Percentiles rank a stretch among this genome's conserved stretches.
Conservation (phyloP, 129 eudicot species). For the Erigeron canadensis region DNA sequence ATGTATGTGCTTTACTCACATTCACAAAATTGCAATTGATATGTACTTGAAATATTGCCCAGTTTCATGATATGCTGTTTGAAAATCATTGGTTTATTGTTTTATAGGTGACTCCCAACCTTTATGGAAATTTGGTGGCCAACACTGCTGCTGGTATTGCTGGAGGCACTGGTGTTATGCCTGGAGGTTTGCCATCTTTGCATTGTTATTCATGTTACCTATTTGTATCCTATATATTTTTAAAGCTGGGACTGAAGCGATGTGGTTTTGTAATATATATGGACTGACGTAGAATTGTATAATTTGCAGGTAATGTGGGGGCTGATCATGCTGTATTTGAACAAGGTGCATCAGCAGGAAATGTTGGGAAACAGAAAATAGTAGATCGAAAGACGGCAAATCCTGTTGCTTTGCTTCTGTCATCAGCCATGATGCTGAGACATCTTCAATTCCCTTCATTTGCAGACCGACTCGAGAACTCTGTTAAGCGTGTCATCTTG, state of each 20-base stretch:
- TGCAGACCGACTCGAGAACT: constrained; percentile 87
- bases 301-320: constrained; percentile 76
- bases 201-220: neutral
- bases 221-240: neutral
- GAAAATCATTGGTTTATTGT: neutral
- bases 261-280: neutral
- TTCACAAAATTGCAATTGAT: neutral
- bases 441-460: constrained; percentile 94
- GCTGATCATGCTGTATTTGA: constrained; percentile 92
- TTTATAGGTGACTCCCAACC: constrained; percentile 92
- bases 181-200: constrained; percentile 62
- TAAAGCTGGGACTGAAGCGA: neutral
- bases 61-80: neutral
- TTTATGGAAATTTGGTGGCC: constrained; percentile 86
- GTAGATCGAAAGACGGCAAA: constrained; percentile 76
- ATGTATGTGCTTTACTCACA: neutral
- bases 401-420: constrained; percentile 88
- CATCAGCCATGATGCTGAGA: constrained; percentile 96
- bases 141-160: constrained; percentile 99
- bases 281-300: neutral
- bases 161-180: constrained; percentile 99
- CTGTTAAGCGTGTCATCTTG: constrained; percentile 66
- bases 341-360: constrained; percentile 99
- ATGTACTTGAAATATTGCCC: neutral
- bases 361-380: constrained; percentile 69